These are phyloP conservation scores for Moesziomyces sp. DNA, from an alignment of 1,284 basidiomycete genomes.

Conservation along the genomic window DNA sequence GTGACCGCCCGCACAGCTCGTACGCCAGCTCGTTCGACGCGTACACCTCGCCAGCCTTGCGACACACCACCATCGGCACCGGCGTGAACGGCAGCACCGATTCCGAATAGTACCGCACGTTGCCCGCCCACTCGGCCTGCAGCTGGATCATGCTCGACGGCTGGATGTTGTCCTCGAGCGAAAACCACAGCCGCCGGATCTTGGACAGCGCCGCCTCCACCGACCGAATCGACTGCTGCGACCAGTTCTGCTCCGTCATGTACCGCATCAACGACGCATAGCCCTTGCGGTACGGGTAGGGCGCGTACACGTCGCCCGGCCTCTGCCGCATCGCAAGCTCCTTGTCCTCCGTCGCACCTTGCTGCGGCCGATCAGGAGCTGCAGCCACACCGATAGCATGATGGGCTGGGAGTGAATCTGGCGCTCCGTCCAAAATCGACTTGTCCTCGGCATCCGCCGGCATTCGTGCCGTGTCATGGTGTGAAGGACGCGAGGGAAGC, in stretches of 20 bases:
- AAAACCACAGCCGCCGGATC: slow-evolving; percentile 48
- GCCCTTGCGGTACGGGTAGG: slow-evolving; percentile 46
- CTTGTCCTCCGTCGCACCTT: slow-evolving; percentile 1
- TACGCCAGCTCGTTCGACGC: slow-evolving; percentile 40
- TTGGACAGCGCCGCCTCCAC: slow-evolving; percentile 46
- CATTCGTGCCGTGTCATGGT: neutral
- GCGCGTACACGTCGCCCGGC: slow-evolving; percentile 40
- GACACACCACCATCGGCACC: slow-evolving; percentile 45
- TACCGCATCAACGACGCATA: slow-evolving; percentile 49
- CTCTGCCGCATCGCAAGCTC: slow-evolving; percentile 10
- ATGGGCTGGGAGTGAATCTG: too few relatives aligned
- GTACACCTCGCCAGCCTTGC: slow-evolving; percentile 52
- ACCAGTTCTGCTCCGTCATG: slow-evolving; percentile 49
- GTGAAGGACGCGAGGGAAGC: too few relatives aligned
- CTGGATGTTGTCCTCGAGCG: slow-evolving; percentile 51
- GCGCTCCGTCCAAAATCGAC: neutral
- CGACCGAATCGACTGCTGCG: slow-evolving; percentile 39
- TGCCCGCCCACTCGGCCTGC: slow-evolving; percentile 52
- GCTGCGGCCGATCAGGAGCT: neutral
- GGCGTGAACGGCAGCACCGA: slow-evolving; percentile 46
- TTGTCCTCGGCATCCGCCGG: neutral
- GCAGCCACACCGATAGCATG: neutral
- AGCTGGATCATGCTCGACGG: slow-evolving; percentile 48
- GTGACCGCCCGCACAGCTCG: slow-evolving; percentile 25
- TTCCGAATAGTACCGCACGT: slow-evolving; percentile 43